Evolutionary conservation across 768 basidiomycete genomes (phyloP), one percentile per base, ranked within the genome.

Genomic region (Tremella yokohamensis): DNA sequence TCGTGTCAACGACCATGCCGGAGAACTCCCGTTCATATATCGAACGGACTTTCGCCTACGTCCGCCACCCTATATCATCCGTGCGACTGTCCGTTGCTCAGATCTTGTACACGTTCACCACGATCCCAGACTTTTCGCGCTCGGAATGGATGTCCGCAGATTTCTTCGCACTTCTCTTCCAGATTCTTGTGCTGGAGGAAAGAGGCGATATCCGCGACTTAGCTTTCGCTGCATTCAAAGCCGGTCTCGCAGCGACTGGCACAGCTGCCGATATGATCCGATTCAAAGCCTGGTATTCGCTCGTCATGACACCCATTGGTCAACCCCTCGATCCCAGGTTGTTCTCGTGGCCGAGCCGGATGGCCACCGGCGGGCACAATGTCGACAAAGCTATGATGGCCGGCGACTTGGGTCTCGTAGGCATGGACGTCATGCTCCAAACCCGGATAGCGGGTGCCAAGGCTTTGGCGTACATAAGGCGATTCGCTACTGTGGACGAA

Each of bases 371-470:
- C 19, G 82, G 85, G 47, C 90, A 98, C 73, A 92, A 96, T 66
- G 90, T 98, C 29, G 96, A 99, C 79, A 98, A 91, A 80, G 88
- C 87, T 58, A 91, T 98, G 86, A 80, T 97, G 20, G 81, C 83
- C 3, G 93, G 97, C 71, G 96, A 99, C 73, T 79, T 91, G 42
- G 85, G 89, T 0, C 80, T 99, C 38, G 82, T 98, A 29, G 80
- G 86, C 6, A 77, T 82, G 20, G 91, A 96, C 67, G 78, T 84
- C 3, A 84, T 90, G 38, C 73, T 93, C 57, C 84, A 87, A 61
- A 90, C 89, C 16, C 82, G 93, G 20, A 77, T 97, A 4, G 84
- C 87, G 7, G 83, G 86, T 3, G 87, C 90, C 1, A 84, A 82
- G 1, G 89, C 90, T 1, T 75, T 97, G 24, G 88, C 90, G 6